A percentile compares a stretch with the other conserved stretches of the same genome.
phyloP scores from a whole-genome alignment of 768 basidiomycete species.

The Clitopilus passeckerianus region DNA sequence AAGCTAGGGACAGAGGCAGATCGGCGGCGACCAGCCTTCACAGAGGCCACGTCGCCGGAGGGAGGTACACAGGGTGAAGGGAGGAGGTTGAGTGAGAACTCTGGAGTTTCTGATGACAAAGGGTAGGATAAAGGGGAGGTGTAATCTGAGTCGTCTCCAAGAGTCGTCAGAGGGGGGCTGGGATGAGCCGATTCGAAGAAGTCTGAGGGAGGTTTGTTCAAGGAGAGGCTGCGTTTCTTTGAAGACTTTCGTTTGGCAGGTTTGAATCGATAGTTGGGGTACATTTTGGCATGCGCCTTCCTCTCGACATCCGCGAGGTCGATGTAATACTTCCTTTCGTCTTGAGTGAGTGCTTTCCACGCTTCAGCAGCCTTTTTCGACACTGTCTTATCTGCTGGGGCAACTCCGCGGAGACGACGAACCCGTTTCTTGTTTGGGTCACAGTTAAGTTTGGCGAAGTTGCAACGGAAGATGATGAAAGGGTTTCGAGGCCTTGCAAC shows the following conservation, averaged over 20 bases:
- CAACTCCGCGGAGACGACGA: conserved; percentile 24
- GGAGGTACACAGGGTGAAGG: conserved; percentile 3
- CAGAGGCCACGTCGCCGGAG: conserved; percentile 9
- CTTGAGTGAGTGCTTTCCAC: conserved; percentile 55
- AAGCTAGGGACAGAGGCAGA: conserved; percentile 27
- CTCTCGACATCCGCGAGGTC: conserved; percentile 51
- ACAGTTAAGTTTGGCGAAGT: conserved; percentile 45
- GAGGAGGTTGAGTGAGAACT: background rate
- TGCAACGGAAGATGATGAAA: conserved; percentile 72
- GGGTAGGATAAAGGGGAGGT: background rate
- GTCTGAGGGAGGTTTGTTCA: background rate
- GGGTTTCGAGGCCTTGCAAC: conserved; percentile 65
- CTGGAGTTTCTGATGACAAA: background rate
- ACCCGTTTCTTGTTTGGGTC: conserved; percentile 29
- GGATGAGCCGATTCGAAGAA: background rate
- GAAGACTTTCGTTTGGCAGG: conserved; percentile 38
- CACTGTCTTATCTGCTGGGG: conserved; percentile 45
- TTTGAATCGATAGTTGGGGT: conserved; percentile 63
- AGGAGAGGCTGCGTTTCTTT: conserved; percentile 15
- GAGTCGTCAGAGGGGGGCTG: background rate
- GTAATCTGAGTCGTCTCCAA: background rate
- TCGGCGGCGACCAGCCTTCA: conserved; percentile 21
- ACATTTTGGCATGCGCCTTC: conserved; percentile 46
- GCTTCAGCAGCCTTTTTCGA: conserved; percentile 76
- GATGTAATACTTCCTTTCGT: conserved; percentile 46